Base-by-base conservation (phyloP, 1,284 basidiomycete species). In the Boletellus deceptivus region DNA sequence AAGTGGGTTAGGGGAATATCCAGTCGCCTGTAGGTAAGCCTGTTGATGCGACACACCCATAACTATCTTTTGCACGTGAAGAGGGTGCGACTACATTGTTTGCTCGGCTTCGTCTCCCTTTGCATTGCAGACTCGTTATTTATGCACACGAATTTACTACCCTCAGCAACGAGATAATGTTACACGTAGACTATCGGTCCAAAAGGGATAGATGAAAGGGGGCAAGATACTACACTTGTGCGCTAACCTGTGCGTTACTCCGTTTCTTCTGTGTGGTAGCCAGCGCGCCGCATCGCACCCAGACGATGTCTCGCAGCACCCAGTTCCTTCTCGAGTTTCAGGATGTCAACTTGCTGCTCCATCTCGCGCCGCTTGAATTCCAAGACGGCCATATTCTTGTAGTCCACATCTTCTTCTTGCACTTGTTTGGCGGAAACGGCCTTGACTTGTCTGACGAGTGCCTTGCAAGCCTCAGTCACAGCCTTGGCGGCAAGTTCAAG, bases 351-450 rank as follows among this genome's bases (percentile, higher is more conserved):
- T 73, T 98, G 96, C 69, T 97, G 93, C 74, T 99, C 96, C 94
- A 99, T 98, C 79, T 98, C 94, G 45, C 85, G 78, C 63, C 84
- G 90, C 81, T 99, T 99, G 84, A 98, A 98, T 73, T 99, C 96
- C 68, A 98, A 80, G 42, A 78, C 83, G 4, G 93, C 89, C 93
- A 98, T 94, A 55, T 84, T 84, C 71, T 89, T 88, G 74, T 94
- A 98, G 72, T 98, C 93, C 18, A 89, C 79, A 16, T 85, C 80
- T 57, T 93, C 93, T 49, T 92, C 87, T 51, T 91, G 86, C 10
- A 65, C 72, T 71, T 93, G 87, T 69, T 84, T 86, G 42, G 93
- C 90, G 39, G 93, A 90, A 58, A 99, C 87, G 9, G 93, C 86
- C 75, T 97, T 98, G 73, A 99, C 96, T 70, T 98, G 96, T 64